Percentiles rank a stretch among this genome's conserved stretches.
These are phyloP conservation scores for Macrolepiota dolichaula DNA, from an alignment of 768 basidiomycete genomes.

Conservation along the genomic window DNA sequence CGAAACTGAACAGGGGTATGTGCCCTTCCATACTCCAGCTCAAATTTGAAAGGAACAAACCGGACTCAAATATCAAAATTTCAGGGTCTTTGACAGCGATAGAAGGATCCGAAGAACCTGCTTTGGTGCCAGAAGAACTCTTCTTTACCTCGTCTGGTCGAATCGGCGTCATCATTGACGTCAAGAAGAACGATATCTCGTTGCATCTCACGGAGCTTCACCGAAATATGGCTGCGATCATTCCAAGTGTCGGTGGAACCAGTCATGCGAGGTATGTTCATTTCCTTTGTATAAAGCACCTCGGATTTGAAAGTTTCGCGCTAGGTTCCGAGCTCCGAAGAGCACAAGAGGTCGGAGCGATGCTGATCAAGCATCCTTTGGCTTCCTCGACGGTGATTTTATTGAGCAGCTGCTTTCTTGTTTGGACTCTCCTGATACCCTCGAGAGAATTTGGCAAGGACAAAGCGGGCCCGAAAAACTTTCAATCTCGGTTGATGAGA, in stretches of 20 bases:
- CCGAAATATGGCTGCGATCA: slow-evolving; percentile 62
- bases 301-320: not conserved
- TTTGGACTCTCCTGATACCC: slow-evolving; percentile 31
- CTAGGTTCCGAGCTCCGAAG: slow-evolving; percentile 71
- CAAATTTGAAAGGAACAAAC: not conserved
- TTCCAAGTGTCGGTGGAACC: slow-evolving; percentile 49
- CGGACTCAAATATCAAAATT: not conserved
- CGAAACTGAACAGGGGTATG: slow-evolving; percentile 68
- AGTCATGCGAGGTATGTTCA: slow-evolving; percentile 57
- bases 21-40: not conserved
- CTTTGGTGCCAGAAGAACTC: slow-evolving; percentile 55
- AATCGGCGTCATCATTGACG: slow-evolving; percentile 68
- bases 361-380: slow-evolving; percentile 51
- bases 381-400: slow-evolving; percentile 89
- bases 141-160: slow-evolving; percentile 79
- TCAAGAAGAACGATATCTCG: slow-evolving; percentile 47
- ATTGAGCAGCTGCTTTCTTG: slow-evolving; percentile 62
- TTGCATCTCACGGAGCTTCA: slow-evolving; percentile 67
- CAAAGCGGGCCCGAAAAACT: slow-evolving; percentile 57
- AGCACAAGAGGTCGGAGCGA: slow-evolving; percentile 54
- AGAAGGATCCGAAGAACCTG: slow-evolving; percentile 36
- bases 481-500: slow-evolving; percentile 38
- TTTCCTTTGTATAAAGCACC: not conserved
- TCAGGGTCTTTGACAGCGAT: slow-evolving; percentile 53
- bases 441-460: slow-evolving; percentile 56